A percentile compares a stretch with the other conserved stretches of the same genome.
These are phyloP conservation scores for Cutaneotrichosporon cutaneum DNA, from an alignment of 1,284 basidiomycete species.

Conservation along the genomic window DNA sequence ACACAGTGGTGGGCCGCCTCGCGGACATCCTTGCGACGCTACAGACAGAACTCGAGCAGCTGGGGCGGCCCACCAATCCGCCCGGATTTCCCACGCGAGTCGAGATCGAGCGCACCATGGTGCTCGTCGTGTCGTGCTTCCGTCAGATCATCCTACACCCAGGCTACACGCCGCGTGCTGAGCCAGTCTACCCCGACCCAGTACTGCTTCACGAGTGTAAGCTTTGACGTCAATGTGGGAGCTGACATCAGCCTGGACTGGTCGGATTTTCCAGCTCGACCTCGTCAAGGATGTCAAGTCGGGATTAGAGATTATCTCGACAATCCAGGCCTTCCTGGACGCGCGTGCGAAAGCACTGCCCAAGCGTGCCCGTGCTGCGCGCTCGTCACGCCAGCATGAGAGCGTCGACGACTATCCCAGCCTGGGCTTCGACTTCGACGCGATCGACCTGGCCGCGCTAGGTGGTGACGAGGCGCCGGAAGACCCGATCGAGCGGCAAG, in stretches of 20 bases:
- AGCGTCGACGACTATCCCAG: slow-evolving; percentile 66
- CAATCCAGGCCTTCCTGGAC: slow-evolving; percentile 67
- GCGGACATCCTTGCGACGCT: slow-evolving; percentile 63
- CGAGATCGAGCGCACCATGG: slow-evolving; percentile 51
- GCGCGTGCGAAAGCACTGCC: slow-evolving; percentile 61
- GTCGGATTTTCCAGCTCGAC: slow-evolving; percentile 60
- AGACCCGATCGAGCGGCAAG: slow-evolving; percentile 38
- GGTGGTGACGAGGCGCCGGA: slow-evolving; percentile 37
- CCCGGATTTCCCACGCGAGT: slow-evolving; percentile 29
- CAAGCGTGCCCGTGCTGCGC: slow-evolving; percentile 54
- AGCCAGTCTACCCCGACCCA: slow-evolving; percentile 64
- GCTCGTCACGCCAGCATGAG: slow-evolving; percentile 55
- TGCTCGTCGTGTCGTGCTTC: slow-evolving; percentile 63
- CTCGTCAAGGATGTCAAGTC: slow-evolving; percentile 58
- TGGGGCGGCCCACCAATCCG: slow-evolving; percentile 21
- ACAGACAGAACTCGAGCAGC: slow-evolving; percentile 59
- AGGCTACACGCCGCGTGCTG: slow-evolving; percentile 13
- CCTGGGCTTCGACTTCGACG: slow-evolving; percentile 48
- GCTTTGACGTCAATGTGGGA: slow-evolving; percentile 35
- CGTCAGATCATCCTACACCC: slow-evolving; percentile 58
- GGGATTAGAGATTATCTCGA: slow-evolving; percentile 60
- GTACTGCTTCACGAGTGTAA: slow-evolving; percentile 62
- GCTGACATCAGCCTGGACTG: slow-evolving; percentile 61
- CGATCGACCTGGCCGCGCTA: slow-evolving; percentile 33
- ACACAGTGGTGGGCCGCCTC: slow-evolving; percentile 66